Evolutionary conservation across 352 stramenopile species (phyloP), one percentile per base, ranked within the genome.

Genomic region (Phytopythium mirpurense): DNA sequence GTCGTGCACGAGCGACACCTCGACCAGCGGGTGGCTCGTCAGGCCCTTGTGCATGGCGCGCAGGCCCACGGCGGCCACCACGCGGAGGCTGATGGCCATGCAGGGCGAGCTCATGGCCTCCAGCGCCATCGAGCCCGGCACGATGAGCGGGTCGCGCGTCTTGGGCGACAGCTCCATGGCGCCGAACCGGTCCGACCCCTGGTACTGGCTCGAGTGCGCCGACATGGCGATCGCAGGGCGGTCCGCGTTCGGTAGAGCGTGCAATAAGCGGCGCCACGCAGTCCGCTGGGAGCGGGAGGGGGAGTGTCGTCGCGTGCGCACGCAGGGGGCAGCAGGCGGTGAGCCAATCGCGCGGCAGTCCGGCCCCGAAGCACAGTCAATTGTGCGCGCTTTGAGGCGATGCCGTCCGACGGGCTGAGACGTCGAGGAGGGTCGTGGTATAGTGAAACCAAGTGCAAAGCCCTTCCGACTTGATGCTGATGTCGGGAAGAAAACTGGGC

Each of bases 1-100:
- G 58, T 82, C 64, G 50, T 82, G 69, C 53, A 90, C 56, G 35
- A 90, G 72, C 62, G 80, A 78, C 54, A 86, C 72, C 54, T 90
- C 80, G 47, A 77, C 78, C 67, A 83, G 78, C 35, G 80, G 68
- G 61, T 87, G 77, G 54, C 77, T 88, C 12, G 67, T 87, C 48
- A 90, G 67, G 8, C 67, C 67, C 53, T 90, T 90, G 47, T 79
- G 69, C 71, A 88, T 80, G 10, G 80, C 63, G 16, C 73, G 73
- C 65, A 90, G 68, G 34, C 67, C 66, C 50, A 73, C 63, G 24
- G 77, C 80, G 16, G 75, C 65, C 42, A 83, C 75, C 5, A 88
- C 66, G 54, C 77, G 74, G 34, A 87, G 49, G 24, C 70, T 83
- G 44, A 88, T 66, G 44, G 65, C 70, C 52, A 86, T 72, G 51